phyloP scores from a whole-genome alignment of 768 basidiomycete genomes.

The Mycena latifolia region DNA sequence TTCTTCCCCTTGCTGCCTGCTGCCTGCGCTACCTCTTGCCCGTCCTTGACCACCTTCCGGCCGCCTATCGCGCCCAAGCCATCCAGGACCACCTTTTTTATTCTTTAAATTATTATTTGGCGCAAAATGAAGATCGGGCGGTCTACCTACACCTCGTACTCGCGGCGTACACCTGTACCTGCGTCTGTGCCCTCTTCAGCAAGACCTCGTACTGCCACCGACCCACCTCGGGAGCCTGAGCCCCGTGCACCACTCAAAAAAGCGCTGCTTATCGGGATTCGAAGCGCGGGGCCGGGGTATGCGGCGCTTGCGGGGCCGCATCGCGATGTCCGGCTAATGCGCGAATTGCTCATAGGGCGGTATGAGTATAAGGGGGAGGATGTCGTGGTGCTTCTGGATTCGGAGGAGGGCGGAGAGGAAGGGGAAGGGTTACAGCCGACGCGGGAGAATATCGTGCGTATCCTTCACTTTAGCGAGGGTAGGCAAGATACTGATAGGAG shows the following conservation, averaged over 20 bases:
- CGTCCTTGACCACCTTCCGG: no score
- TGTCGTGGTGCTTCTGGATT: conserved; percentile 20
- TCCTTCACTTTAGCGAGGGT: neutral
- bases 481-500: neutral
- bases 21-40: no score
- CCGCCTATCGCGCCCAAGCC: no score
- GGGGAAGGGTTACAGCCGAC: conserved; percentile 29
- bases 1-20: no score
- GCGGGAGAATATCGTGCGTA: conserved; percentile 33
- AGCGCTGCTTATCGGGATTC: conserved; percentile 33
- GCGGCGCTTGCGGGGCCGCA: conserved; percentile 27
- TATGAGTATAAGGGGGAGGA: conserved; percentile 22
- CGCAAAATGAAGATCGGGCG: no score
- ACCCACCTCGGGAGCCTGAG: no score
- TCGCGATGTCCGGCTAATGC: conserved; percentile 24
- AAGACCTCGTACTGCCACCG: no score
- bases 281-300: neutral
- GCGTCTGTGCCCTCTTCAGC: no score
- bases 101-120: no score
- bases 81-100: no score
- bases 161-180: no score
- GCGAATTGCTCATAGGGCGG: conserved; percentile 7
- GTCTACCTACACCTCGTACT: no score
- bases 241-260: conserved; percentile 11
- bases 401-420: neutral